phyloP scores from a whole-genome alignment of 1,284 basidiomycete genomes.

The Ganoderma lucidum region DNA sequence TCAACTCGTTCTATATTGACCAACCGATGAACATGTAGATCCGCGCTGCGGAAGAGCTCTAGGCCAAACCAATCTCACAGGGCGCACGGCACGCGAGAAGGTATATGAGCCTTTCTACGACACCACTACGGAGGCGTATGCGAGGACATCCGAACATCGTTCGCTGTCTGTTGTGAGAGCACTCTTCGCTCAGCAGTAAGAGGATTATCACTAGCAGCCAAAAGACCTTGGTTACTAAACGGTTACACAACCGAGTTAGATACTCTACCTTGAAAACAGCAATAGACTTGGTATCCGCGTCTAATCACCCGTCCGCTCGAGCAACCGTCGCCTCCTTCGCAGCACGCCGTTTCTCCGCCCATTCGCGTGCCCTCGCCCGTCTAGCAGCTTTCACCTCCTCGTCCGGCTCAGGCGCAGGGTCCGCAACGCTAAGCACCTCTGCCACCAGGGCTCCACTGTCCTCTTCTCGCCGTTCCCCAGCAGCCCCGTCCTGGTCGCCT shows the following conservation, averaged over 20 bases:
- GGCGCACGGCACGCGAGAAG: neutral
- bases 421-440: neutral
- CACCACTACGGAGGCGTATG: neutral
- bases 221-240: neutral
- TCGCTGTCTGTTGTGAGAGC: neutral
- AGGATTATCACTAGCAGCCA: neutral
- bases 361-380: constrained; percentile 60
- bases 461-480: constrained; percentile 2
- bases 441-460: neutral
- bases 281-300: neutral
- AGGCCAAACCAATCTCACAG: too few relatives aligned
- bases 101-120: neutral
- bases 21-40: too few relatives aligned
- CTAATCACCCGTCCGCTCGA: neutral
- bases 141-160: neutral
- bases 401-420: constrained; percentile 40
- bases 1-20: too few relatives aligned
- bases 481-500: constrained; percentile 17
- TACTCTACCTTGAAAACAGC: neutral
- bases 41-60: too few relatives aligned
- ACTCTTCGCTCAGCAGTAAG: neutral
- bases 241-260: neutral
- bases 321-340: constrained; percentile 14
- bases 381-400: constrained; percentile 55
- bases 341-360: constrained; percentile 57